A percentile compares a stretch with the other conserved stretches of the same genome.
phyloP scores from a whole-genome alignment of 129 eudicot genomes.

The Centella asiatica region DNA sequence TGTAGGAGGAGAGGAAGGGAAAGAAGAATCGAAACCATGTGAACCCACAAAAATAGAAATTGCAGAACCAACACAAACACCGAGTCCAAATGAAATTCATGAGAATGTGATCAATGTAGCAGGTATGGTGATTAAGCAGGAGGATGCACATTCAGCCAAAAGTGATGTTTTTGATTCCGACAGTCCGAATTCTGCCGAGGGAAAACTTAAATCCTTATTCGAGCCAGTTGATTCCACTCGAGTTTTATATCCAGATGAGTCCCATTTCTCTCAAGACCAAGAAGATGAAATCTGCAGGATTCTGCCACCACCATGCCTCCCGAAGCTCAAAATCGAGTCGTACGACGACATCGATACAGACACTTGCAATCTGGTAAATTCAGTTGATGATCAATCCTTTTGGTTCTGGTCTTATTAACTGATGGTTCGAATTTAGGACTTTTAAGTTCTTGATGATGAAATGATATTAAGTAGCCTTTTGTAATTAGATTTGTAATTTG shows the following conservation, averaged over 20 bases:
- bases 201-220: constrained; percentile 33
- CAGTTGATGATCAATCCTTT: constrained; percentile 55
- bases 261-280: constrained; percentile 60
- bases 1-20: constrained; percentile 20
- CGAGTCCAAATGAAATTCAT: constrained; percentile 5
- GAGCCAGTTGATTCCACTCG: constrained; percentile 55
- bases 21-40: constrained; percentile 19
- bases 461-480: constrained; percentile 5
- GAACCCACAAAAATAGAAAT: constrained; percentile 24
- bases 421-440: not conserved
- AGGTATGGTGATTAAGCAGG: constrained; percentile 35
- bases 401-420: constrained; percentile 66
- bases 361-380: constrained; percentile 37
- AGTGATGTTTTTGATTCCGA: constrained; percentile 74
- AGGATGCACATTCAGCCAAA: constrained; percentile 59
- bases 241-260: constrained; percentile 29
- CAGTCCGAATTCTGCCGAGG: constrained; percentile 42
- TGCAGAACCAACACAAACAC: constrained; percentile 25
- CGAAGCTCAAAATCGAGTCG: constrained; percentile 51
- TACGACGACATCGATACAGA: constrained; percentile 39
- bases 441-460: not conserved
- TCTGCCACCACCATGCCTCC: constrained; percentile 31
- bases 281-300: constrained; percentile 46
- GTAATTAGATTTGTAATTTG: constrained; percentile 15
- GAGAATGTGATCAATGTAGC: constrained; percentile 21